These are phyloP conservation scores for Botryotinia narcissicola DNA, from an alignment of 2,329 filamentous ascomycete genomes.

Conservation along the genomic window DNA sequence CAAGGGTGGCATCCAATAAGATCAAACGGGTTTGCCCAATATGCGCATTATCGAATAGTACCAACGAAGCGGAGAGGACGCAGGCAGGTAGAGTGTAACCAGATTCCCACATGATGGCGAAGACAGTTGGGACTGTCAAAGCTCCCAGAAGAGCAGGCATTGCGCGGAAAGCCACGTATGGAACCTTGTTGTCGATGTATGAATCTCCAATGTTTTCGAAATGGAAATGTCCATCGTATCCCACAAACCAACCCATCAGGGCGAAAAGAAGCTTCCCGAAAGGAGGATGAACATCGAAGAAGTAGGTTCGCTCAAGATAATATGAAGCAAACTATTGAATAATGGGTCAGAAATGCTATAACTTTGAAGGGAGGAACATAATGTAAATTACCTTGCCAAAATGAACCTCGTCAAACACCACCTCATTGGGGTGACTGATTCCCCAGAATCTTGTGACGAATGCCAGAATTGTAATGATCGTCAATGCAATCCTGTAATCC, in stretches of 20 bases:
- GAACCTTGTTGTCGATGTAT: conserved; percentile 94
- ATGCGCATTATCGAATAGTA: conserved; percentile 96
- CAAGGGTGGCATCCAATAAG: conserved; percentile 87
- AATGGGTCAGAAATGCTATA: conserved; percentile 20
- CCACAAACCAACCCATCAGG: conserved; percentile 94
- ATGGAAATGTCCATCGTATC: conserved; percentile 94
- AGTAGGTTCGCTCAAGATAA: conserved; percentile 96
- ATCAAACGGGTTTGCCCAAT: conserved; percentile 96
- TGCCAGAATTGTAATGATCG: conserved; percentile 74
- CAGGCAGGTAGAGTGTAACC: conserved; percentile 94
- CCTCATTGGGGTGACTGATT: conserved; percentile 91
- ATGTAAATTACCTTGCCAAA: conserved; percentile 81
- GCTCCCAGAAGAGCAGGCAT: conserved; percentile 90
- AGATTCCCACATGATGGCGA: conserved; percentile 99
- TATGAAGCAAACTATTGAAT: conserved; percentile 64
- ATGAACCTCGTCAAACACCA: conserved; percentile 98
- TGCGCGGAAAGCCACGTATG: conserved; percentile 92
- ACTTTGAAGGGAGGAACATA: background rate
- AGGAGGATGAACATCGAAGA: conserved; percentile 98
- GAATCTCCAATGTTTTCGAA: conserved; percentile 99
- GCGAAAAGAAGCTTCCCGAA: conserved; percentile 98
- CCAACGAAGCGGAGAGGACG: conserved; percentile 76
- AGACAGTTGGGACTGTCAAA: conserved; percentile 88
- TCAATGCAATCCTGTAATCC: conserved; percentile 79
- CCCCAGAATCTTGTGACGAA: conserved; percentile 95